Evolutionary conservation across 768 basidiomycete species (phyloP), one percentile per base, ranked within the genome.

Genomic region (Tubosaeta sp.): DNA sequence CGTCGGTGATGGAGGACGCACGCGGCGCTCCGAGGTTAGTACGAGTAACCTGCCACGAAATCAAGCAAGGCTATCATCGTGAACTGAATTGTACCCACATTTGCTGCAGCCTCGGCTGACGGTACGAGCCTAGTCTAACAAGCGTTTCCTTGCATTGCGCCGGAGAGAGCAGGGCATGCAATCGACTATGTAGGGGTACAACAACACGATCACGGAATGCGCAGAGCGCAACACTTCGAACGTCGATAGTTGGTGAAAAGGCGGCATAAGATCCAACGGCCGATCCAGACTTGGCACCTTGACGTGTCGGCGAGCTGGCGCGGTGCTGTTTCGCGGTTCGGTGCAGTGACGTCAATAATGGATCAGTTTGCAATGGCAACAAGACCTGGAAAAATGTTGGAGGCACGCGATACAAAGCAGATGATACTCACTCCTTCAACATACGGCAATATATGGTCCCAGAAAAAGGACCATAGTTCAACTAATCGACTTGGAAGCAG

Each of bases 401-500:
- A 14, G 16, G n/a, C 13, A 32, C 27, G 9, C 25, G 45, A 49
- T 37, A 32, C 16, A 12, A 44, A 31, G 29, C 1, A 12, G 19
- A 46, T 37, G 4, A 16, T 19, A 76, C 84, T 64, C 60, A 92
- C 90, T 50, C 89, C 91, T 77, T 93, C 91, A 32, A 92, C 74
- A 64, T 93, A 94, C 8, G 91, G 87, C 7, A 94, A 72, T 26
- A 93, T 84, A 54, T 89, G 84, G 59, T 88, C 88, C 87, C 90
- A 95, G 70, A 97, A 97, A 75, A 95, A 95, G 13, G 79, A 81
- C 93, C 94, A 97, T 16, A 89, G 77, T 59, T 95, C 92, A 2
- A 93, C 88, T 16, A 95, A 77, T 27, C 91, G 78, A 5, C 74
- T 74, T 6, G 95, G 72, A 14, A 97, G 75, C 62, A 86, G 82